Evolutionary conservation across 2,329 filamentous ascomycete genomes (phyloP), one percentile per base, ranked within the genome.

Genomic region (Phialemoniopsis sp.): DNA sequence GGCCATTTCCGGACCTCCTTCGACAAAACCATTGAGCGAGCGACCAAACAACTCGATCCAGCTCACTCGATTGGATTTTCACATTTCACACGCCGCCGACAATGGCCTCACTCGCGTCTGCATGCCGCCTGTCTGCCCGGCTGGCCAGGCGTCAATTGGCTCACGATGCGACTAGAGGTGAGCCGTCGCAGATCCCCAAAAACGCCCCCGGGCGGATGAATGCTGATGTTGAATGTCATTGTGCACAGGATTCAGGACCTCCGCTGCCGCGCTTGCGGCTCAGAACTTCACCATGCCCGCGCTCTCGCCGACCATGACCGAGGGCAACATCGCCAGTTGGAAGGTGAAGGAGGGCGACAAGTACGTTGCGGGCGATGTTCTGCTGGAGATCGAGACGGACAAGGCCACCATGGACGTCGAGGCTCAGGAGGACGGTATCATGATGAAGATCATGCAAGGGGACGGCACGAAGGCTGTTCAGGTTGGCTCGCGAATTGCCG

Each of bases 341-440:
- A 85, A 82, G 62, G 76, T 94, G 55, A 91, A 91, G 64, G 89
- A 94, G 68, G 89, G 88, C 58, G 87, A 93, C 51, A 75, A 79
- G 37, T 95, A 89, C 63, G 72, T 78, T 36, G 85, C 88, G 42
- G 89, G 89, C 50, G 89, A 95, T 62, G 87, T 95, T 26, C 74
- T 95, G 37, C 80, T 95, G 43, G 89, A 95, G 66, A 93, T 95
- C 59, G 89, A 95, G 69, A 95, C 89, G 43, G 89, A 95, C 65
- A 95, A 95, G 73, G 89, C 89, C 40, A 87, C 87, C 41, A 95
- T 95, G 88, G 89, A 95, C 53, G 89, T 95, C 18, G 89, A 95
- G 70, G 89, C 89, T 31, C 89, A 93, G 67, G 89, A 95, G 33
- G 88, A 94, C 57, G 89, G 89, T 32, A 72, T 91, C 51, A 67